A percentile compares a stretch with the other conserved stretches of the same genome.
Evolutionary conservation across 2,329 filamentous ascomycete genomes (phyloP).

Genomic region (Pseudonectria buxi): DNA sequence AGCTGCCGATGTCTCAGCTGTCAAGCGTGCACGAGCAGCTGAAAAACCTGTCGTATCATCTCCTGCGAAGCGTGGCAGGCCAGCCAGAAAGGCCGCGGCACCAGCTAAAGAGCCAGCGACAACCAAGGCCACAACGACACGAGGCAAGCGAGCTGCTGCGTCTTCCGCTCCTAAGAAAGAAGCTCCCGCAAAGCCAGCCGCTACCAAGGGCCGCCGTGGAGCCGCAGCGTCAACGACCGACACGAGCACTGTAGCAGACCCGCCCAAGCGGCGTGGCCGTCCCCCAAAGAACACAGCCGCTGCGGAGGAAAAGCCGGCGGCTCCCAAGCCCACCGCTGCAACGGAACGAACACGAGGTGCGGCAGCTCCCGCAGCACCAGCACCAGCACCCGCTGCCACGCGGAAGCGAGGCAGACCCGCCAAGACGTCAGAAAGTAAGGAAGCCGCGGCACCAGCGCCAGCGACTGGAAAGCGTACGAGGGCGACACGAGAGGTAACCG

Average conservation of each 20-base stretch:
- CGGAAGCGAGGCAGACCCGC: constrained; percentile 5
- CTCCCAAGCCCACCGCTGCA: constrained; percentile 3
- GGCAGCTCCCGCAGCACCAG: constrained; percentile 1
- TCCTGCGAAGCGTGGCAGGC: constrained; percentile 14
- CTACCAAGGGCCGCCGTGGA: constrained; percentile 8
- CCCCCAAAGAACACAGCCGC: constrained; percentile 9
- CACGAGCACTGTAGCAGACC: not conserved
- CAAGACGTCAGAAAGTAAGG: constrained; percentile 2
- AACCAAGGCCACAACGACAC: not conserved
- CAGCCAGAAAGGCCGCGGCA: constrained; percentile 8
- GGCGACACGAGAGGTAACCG: constrained; percentile 1
- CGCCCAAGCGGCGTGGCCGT: constrained; percentile 16
- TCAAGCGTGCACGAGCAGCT: constrained; percentile 6
- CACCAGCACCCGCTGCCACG: not conserved
- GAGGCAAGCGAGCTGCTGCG: too few species aligned
- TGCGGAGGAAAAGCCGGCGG: constrained; percentile 1
- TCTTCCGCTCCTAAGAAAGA: too few species aligned
- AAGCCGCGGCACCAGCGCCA: not conserved
- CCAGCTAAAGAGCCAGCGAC: constrained; percentile 1
- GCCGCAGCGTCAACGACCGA: not conserved
- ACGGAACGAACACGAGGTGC: constrained; percentile 15
- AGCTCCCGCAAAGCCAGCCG: not conserved
- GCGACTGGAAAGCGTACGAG: too few species aligned
- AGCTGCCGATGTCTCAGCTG: constrained; percentile 1
- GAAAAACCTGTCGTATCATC: constrained; percentile 12